Base-by-base conservation (phyloP, 2,329 filamentous ascomycete genomes). In the Alternaria incomplexa region DNA sequence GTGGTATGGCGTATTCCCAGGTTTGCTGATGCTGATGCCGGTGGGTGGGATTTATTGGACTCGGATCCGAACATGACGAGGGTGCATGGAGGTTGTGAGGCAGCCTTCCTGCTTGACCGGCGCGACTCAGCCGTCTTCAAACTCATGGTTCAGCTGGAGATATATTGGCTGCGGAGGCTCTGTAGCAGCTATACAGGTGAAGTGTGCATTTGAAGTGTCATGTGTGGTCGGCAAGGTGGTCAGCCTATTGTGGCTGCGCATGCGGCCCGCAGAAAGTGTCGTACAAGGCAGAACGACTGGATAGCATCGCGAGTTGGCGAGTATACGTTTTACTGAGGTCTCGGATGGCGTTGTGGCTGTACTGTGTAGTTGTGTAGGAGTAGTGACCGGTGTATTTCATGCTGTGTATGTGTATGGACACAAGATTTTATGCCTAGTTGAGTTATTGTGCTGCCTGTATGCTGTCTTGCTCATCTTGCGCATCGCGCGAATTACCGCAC, bases 241-340 rank as follows among this genome's bases (percentile, higher is more conserved):
- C 22, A 46, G 46, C 53, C 58, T 51, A 46, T 26, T 51, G 57
- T 61, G 63, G 63, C 63, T 65, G 65, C 63, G 60, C 60, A 65
- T 30, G 12, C 63, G 55, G 51, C 63, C 63, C 43, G 56, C 59
- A 55, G 26, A 52, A 30, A 5, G 30, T 28, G 53, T 61, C 30
- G 45, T 63, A 56, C 60, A 46, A 65, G 63, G 60, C 63, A 61
- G 57, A 59, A 52, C 47, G 50, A 53, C 23, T 26, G 40, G 55
- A 30, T 13, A 32, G 2, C 22, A 40, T 47, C n/a, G 22, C 55
- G 12, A 32, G 44, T 15, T 43, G 12, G 6, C 1, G 17, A 11
- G 36, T 11, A 17, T 40, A 5, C 2, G 2, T 10, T 40, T 23
- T n/a, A 56, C 43, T 20, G 9, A 13, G 40, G 43, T 25, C 43